phyloP scores from a whole-genome alignment of 176 grass and related monocot genomes.

The Lolium perenne region DNA sequence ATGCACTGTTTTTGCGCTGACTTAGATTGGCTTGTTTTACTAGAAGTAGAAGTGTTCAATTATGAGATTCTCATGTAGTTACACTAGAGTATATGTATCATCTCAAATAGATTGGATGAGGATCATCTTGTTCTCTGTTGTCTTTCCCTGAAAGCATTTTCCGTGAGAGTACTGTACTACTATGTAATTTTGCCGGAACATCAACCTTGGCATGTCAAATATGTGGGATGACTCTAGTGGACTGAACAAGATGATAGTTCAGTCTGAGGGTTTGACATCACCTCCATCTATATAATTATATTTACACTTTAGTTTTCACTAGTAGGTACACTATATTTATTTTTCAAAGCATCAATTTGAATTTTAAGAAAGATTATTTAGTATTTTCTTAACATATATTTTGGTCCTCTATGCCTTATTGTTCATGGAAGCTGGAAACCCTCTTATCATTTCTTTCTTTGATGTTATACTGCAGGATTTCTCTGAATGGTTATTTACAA shows the following conservation, averaged over 20 bases:
- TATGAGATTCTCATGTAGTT: background rate
- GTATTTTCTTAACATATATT: background rate
- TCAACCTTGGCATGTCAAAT: slow-evolving; percentile 1
- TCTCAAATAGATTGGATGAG: background rate
- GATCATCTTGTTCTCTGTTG: background rate
- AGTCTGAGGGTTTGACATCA: background rate
- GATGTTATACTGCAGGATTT: slow-evolving; percentile 46
- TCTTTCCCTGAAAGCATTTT: background rate
- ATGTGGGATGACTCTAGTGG: background rate
- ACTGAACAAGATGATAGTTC: background rate
- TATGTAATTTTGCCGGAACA: background rate
- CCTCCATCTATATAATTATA: background rate
- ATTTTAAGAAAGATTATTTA: background rate
- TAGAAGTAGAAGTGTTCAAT: background rate
- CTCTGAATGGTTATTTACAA: slow-evolving; percentile 73
- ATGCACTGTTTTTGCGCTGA: background rate
- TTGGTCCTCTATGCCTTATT: background rate
- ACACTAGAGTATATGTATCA: background rate
- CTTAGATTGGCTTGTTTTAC: background rate
- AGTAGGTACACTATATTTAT: background rate
- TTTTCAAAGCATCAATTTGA: background rate
- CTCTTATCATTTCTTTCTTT: slow-evolving; percentile 26
- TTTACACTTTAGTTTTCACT: slow-evolving; percentile 6
- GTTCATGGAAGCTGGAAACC: background rate
- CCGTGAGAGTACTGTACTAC: background rate